Evolutionary conservation across 768 basidiomycete genomes (phyloP).

Genomic region (Lyophyllum atratum): DNA sequence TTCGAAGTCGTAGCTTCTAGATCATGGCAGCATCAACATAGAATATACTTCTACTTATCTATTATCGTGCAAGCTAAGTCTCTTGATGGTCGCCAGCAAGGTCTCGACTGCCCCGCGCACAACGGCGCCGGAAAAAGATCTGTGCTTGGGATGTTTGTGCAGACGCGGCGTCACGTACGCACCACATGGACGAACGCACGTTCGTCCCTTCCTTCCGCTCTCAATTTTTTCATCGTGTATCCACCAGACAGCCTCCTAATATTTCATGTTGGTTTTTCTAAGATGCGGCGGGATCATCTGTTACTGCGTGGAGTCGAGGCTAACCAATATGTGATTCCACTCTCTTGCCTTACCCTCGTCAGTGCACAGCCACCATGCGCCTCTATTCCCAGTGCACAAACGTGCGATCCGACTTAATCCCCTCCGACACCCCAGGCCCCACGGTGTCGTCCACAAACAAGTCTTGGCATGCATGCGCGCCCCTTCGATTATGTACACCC

Average conservation of each 20-base stretch:
- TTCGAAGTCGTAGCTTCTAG: not conserved
- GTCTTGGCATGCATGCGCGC: not conserved
- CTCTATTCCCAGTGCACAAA: not conserved
- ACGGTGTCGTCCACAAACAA: not conserved
- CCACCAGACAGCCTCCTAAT: not conserved
- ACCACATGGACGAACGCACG: constrained; percentile 5
- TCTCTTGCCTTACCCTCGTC: not conserved
- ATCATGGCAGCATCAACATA: not conserved
- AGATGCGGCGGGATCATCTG: not conserved
- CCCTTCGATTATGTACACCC: not conserved
- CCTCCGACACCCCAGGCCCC: not conserved
- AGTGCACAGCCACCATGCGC: not conserved
- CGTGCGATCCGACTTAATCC: constrained; percentile 10
- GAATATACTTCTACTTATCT: not conserved
- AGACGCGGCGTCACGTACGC: too few relatives aligned
- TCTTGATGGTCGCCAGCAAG: not conserved
- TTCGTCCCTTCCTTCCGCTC: not conserved
- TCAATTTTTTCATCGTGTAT: not conserved
- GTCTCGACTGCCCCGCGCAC: not conserved
- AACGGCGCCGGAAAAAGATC: not conserved
- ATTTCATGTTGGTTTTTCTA: not conserved
- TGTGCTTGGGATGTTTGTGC: too few relatives aligned
- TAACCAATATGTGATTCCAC: too few relatives aligned
- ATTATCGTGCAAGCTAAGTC: too few relatives aligned
- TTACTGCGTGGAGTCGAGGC: not conserved